phyloP scores from a whole-genome alignment of 2,329 filamentous ascomycete species.

The Sporothrix globosa region DNA sequence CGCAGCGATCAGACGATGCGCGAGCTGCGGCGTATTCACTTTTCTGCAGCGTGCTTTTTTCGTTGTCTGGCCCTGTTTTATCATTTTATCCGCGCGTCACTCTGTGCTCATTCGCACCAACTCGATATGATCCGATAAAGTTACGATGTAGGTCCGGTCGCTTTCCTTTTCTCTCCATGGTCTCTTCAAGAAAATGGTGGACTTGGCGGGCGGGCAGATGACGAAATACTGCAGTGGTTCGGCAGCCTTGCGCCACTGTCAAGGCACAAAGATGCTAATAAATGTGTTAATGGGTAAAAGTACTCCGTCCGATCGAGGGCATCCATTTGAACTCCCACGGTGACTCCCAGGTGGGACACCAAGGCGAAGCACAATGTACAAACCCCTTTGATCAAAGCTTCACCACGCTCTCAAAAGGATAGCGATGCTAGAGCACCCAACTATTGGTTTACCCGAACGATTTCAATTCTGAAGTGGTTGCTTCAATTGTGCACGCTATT shows the following conservation, averaged over 20 bases:
- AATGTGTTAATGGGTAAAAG: too few relatives aligned
- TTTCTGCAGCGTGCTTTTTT: background rate
- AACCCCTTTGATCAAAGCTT: background rate
- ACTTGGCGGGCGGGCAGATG: slow-evolving; percentile 17
- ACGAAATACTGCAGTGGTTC: slow-evolving; percentile 24
- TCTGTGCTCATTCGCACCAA: background rate
- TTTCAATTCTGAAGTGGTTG: background rate
- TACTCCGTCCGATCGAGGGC: too few relatives aligned
- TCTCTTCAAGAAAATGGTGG: background rate
- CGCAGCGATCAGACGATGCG: slow-evolving; percentile 14
- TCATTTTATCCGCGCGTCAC: slow-evolving; percentile 14
- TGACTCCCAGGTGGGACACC: background rate
- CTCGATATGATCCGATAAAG: slow-evolving; percentile 2
- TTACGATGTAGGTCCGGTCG: background rate
- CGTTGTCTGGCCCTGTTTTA: slow-evolving; percentile 20
- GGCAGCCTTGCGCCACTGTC: slow-evolving; percentile 24
- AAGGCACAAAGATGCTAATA: background rate
- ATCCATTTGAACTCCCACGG: background rate
- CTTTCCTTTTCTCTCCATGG: background rate
- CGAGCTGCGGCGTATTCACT: background rate
- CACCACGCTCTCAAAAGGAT: background rate
- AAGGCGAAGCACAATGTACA: background rate
- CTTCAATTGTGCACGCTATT: slow-evolving; percentile 1
- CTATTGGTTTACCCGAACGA: background rate
- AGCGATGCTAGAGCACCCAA: background rate